phyloP scores from a whole-genome alignment of 2,329 filamentous ascomycete genomes.

The Calonectria pauciramosa region DNA sequence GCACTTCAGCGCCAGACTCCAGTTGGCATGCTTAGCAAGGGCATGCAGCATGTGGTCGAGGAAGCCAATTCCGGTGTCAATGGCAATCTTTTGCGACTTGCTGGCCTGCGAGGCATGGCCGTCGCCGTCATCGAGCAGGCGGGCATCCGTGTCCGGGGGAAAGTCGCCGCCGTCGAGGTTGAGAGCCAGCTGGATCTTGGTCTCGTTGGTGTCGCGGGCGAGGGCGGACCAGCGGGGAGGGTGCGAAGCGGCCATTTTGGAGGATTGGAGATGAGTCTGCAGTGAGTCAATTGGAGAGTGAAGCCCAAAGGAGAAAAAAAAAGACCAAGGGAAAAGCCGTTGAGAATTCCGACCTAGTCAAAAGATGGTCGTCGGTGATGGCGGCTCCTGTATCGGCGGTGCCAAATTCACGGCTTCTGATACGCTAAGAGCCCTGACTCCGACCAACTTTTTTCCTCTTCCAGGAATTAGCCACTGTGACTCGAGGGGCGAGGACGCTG shows the following conservation, averaged over 20 bases:
- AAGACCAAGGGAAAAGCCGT: constrained; percentile 1
- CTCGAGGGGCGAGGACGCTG: constrained; percentile 16
- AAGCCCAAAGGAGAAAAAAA: neutral
- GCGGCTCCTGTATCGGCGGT: constrained; percentile 47
- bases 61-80: constrained; percentile 96
- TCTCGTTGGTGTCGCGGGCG: constrained; percentile 96
- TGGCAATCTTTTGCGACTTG: constrained; percentile 85
- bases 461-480: constrained; percentile 26
- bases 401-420: constrained; percentile 45
- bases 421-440: constrained; percentile 32
- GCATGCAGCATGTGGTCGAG: constrained; percentile 99
- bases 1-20: constrained; percentile 87
- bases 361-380: constrained; percentile 18
- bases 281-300: constrained; percentile 29
- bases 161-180: constrained; percentile 93
- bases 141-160: constrained; percentile 73
- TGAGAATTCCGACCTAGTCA: constrained; percentile 17
- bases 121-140: constrained; percentile 64
- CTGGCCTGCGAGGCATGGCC: constrained; percentile 88
- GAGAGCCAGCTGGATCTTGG: constrained; percentile 92
- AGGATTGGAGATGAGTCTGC: neutral
- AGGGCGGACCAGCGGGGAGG: constrained; percentile 79
- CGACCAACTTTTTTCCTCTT: constrained; percentile 40
- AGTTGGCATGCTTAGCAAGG: constrained; percentile 94
- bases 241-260: constrained; percentile 44